These are phyloP conservation scores for Rossbeevera mucosa DNA, from an alignment of 768 basidiomycete species.

Conservation along the genomic window DNA sequence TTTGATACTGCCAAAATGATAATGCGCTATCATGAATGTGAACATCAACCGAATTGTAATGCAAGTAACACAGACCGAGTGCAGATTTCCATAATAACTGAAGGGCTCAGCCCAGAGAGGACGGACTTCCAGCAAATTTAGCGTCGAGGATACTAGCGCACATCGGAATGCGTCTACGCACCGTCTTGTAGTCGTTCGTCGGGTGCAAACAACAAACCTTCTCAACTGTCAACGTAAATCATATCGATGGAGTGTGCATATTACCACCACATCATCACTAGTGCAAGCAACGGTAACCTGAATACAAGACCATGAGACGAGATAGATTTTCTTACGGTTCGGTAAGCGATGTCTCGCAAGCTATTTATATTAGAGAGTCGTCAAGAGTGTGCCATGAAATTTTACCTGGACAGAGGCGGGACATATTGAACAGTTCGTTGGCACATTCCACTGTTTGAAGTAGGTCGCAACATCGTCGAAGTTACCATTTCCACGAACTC, in stretches of 20 bases:
- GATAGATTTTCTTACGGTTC: constrained; percentile 56
- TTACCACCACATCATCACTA: constrained; percentile 57
- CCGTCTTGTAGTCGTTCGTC: constrained; percentile 89
- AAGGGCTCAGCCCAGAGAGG: constrained; percentile 73
- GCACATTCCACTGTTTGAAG: constrained; percentile 66
- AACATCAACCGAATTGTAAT: neutral
- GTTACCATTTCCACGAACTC: constrained; percentile 9
- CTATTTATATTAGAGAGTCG: constrained; percentile 33
- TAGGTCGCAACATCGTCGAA: neutral
- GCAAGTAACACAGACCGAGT: constrained; percentile 47
- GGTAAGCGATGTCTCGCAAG: constrained; percentile 73
- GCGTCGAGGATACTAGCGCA: constrained; percentile 3
- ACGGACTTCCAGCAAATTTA: constrained; percentile 60
- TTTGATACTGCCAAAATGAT: constrained; percentile 90
- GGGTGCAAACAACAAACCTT: constrained; percentile 81
- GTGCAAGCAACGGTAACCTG: neutral
- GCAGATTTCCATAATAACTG: constrained; percentile 76
- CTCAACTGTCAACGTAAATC: constrained; percentile 1
- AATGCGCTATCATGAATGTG: constrained; percentile 50
- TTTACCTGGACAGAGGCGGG: constrained; percentile 74
- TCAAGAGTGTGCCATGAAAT: neutral
- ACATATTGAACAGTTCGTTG: constrained; percentile 73
- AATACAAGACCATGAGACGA: neutral
- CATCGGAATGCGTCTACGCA: constrained; percentile 37
- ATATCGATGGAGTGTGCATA: constrained; percentile 2